Percentiles rank a stretch among this genome's conserved stretches.
These are phyloP conservation scores for Incumbomyces delicatus DNA, from an alignment of 2,329 filamentous ascomycete genomes.

Conservation along the genomic window DNA sequence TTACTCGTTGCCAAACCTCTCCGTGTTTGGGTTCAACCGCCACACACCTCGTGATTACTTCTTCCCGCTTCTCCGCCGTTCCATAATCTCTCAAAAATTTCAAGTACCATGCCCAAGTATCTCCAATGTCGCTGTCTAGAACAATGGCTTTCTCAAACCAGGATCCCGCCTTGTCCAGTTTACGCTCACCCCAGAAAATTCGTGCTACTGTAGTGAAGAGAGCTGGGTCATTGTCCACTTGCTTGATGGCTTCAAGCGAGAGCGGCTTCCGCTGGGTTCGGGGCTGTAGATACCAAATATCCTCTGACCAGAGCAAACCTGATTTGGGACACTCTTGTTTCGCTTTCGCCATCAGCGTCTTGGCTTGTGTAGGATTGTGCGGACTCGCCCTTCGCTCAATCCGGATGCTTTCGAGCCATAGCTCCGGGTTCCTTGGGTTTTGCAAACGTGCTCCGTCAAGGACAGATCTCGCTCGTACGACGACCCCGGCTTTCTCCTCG, in stretches of 20 bases:
- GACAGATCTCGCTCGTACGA: slow-evolving; percentile 87
- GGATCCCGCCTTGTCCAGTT: slow-evolving; percentile 83
- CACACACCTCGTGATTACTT: slow-evolving; percentile 72
- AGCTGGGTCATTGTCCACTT: slow-evolving; percentile 82
- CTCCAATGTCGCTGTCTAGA: slow-evolving; percentile 74
- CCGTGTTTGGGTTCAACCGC: slow-evolving; percentile 83
- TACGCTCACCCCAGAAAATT: slow-evolving; percentile 91
- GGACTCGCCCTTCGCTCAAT: slow-evolving; percentile 73
- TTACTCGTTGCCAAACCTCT: slow-evolving; percentile 77
- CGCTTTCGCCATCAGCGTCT: slow-evolving; percentile 85
- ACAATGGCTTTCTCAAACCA: slow-evolving; percentile 97
- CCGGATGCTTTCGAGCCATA: slow-evolving; percentile 91
- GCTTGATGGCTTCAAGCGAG: slow-evolving; percentile 89
- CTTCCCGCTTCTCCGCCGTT: slow-evolving; percentile 80
- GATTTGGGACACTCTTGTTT: slow-evolving; percentile 83
- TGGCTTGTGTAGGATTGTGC: slow-evolving; percentile 66
- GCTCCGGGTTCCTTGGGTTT: slow-evolving; percentile 69
- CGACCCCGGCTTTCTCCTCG: slow-evolving; percentile 72
- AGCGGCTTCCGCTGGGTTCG: slow-evolving; percentile 87
- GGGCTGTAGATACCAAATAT: slow-evolving; percentile 87
- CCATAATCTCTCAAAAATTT: slow-evolving; percentile 89
- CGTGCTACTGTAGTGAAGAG: slow-evolving; percentile 86
- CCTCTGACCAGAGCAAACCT: slow-evolving; percentile 83
- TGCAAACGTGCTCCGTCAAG: slow-evolving; percentile 84
- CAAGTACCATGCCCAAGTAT: slow-evolving; percentile 97